Evolutionary conservation across 345 rosid species (phyloP), one percentile per base, ranked within the genome.

Genomic region (Citrus sp.): DNA sequence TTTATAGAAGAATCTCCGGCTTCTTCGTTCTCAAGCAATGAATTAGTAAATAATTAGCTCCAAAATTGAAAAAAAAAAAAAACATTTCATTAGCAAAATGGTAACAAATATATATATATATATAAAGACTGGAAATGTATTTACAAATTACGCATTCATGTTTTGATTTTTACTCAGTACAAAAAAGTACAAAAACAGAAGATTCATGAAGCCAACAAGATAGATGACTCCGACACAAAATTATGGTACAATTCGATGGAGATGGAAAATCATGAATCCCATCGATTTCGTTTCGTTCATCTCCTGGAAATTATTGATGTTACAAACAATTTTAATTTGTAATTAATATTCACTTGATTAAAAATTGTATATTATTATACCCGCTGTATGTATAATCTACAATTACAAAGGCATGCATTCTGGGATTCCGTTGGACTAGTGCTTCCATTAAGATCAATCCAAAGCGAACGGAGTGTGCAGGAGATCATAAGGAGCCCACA

Each of bases 401-500:
- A 82, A 63, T 6, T 38, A 70, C 55, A 56, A 56, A 64, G 18
- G 51, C 51, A 13, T 13, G 51, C 5, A 46, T 16, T 46, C 18
- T 13, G 5, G 51, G 51, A 46, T 46, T 4, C 51, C 9, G 51
- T 0, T 42, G 51, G 51, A 1, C 13, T 10, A 1, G 51, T 12
- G 49, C 51, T 46, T 46, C 51, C 16, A 58, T 21, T 85, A 79
- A 69, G 88, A 12, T 46, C 13, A 89, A 71, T 89, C 92, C 85
- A 89, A 76, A 18, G 84, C 80, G 34, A 82, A 89, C 0, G 92
- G 91, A 21, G 87, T 89, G 66, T 89, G 89, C 51, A 89, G 70
- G 30, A 89, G 91, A 85, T 89, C 92, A 5, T 89, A 89, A 2
- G 90, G 92, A 46, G 92, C 83, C 92, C 92, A 89, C 19, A 87